A percentile compares a stretch with the other conserved stretches of the same genome.
Conservation (phyloP, 2,329 filamentous ascomycete species). For the Macrophomina phaseolina region DNA sequence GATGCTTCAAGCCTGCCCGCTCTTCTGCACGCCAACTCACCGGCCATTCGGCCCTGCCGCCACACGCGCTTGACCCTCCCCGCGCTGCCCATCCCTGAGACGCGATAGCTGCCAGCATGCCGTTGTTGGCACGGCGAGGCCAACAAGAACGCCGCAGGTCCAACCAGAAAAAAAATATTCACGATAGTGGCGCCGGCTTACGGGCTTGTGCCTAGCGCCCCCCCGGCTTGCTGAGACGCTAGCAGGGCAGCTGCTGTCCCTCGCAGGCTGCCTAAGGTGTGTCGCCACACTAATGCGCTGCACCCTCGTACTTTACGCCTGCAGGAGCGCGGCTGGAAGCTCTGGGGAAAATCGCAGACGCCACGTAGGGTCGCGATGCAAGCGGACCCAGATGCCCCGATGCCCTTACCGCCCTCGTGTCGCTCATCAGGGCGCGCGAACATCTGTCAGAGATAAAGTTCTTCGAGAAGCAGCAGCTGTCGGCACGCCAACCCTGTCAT, state of each 20-base stretch:
- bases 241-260: slow-evolving; percentile 17
- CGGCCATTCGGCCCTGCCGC: slow-evolving; percentile 24
- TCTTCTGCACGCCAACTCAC: slow-evolving; percentile 21
- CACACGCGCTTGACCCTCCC: not conserved
- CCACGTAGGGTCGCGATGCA: slow-evolving; percentile 8
- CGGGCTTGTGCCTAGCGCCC: slow-evolving; percentile 12
- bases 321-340: slow-evolving; percentile 19
- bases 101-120: not conserved
- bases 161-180: slow-evolving; percentile 19
- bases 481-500: slow-evolving; percentile 10
- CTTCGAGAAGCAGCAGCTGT: slow-evolving; percentile 16
- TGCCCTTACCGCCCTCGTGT: slow-evolving; percentile 14
- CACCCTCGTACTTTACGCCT: slow-evolving; percentile 12
- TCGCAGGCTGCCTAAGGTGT: slow-evolving; percentile 22
- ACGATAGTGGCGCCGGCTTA: slow-evolving; percentile 24
- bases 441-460: slow-evolving; percentile 25
- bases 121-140: not conserved
- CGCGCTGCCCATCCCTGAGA: slow-evolving; percentile 4
- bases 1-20: slow-evolving; percentile 22
- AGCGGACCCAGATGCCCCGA: slow-evolving; percentile 9
- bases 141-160: not conserved
- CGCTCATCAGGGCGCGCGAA: not conserved
- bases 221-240: slow-evolving; percentile 8
- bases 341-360: slow-evolving; percentile 10
- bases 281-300: slow-evolving; percentile 23